Evolutionary conservation across 768 basidiomycete genomes (phyloP).

Genomic region (Podaxis mareebaensis): DNA sequence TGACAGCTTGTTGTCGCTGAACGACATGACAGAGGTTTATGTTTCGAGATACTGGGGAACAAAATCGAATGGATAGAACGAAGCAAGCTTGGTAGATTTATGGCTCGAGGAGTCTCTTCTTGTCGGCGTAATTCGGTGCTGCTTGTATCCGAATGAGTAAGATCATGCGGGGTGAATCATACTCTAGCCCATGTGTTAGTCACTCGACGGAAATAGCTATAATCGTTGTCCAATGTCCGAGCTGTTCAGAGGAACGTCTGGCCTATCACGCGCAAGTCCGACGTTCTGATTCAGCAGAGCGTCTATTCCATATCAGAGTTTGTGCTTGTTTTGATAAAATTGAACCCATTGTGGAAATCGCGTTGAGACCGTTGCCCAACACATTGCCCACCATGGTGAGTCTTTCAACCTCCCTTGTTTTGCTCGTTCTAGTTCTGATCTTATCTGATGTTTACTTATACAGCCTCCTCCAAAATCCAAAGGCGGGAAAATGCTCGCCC

Average conservation of each 20-base stretch:
- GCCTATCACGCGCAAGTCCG: neutral
- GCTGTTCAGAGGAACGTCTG: neutral
- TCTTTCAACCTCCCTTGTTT: conserved; percentile 1
- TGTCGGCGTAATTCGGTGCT: conserved; percentile 2
- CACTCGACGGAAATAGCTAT: neutral
- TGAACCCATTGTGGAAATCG: conserved; percentile 17
- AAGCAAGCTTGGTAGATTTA: neutral
- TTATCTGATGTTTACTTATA: conserved; percentile 12
- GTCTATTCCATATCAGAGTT: conserved; percentile 17
- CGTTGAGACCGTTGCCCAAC: conserved; percentile 19
- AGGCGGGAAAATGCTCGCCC: conserved; percentile 96
- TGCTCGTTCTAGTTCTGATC: conserved; percentile 17
- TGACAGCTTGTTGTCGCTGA: conserved; percentile 3
- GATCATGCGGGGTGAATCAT: neutral
- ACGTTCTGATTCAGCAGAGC: conserved; percentile 1
- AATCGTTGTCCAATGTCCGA: neutral
- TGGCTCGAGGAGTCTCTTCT: neutral
- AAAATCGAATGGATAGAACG: neutral
- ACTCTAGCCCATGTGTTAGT: neutral
- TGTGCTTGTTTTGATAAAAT: conserved; percentile 26
- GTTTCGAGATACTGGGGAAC: neutral
- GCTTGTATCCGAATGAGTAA: neutral
- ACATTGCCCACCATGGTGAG: conserved; percentile 58
- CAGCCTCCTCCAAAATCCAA: conserved; percentile 96
- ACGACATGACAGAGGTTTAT: conserved; percentile 3